These are phyloP conservation scores for Globisporangium echinulatum DNA, from an alignment of 352 stramenopile genomes.

Conservation along the genomic window DNA sequence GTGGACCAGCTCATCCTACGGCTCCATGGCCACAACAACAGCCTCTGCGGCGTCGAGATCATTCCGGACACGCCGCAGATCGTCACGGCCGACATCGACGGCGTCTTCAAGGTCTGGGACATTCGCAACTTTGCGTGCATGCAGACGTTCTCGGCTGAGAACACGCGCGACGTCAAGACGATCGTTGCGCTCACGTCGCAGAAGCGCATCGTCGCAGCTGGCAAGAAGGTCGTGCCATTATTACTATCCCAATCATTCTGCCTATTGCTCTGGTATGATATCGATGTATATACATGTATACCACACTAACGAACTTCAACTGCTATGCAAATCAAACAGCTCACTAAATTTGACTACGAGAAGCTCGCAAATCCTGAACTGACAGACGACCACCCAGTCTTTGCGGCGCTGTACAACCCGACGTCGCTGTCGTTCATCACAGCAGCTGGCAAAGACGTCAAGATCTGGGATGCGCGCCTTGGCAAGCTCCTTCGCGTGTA, in stretches of 20 bases:
- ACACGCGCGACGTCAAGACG: constrained; percentile 59
- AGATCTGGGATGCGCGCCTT: constrained; percentile 84
- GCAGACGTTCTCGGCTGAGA: constrained; percentile 82
- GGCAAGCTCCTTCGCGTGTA: constrained; percentile 80
- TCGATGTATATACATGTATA: no score
- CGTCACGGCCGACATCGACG: constrained; percentile 79
- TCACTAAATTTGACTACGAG: constrained; percentile 85
- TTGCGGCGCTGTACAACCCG: constrained; percentile 77
- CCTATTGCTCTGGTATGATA: background rate
- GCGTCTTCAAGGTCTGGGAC: constrained; percentile 87
- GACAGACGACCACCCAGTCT: constrained; percentile 79
- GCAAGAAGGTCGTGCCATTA: constrained; percentile 42
- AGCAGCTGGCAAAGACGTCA: constrained; percentile 64
- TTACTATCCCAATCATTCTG: background rate
- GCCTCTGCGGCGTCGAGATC: constrained; percentile 82
- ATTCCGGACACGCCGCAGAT: constrained; percentile 82
- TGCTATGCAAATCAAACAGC: constrained; percentile 12
- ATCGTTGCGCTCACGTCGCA: constrained; percentile 64
- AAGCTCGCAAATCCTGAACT: constrained; percentile 83
- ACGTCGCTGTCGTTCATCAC: constrained; percentile 87
- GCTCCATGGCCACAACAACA: constrained; percentile 83
- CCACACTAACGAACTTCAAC: no score
- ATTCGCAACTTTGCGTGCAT: constrained; percentile 88
- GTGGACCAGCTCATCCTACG: constrained; percentile 84
- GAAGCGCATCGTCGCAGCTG: constrained; percentile 72